These are phyloP conservation scores for Herpotrichia juniperi DNA, from an alignment of 2,329 filamentous ascomycete species.

Conservation along the genomic window DNA sequence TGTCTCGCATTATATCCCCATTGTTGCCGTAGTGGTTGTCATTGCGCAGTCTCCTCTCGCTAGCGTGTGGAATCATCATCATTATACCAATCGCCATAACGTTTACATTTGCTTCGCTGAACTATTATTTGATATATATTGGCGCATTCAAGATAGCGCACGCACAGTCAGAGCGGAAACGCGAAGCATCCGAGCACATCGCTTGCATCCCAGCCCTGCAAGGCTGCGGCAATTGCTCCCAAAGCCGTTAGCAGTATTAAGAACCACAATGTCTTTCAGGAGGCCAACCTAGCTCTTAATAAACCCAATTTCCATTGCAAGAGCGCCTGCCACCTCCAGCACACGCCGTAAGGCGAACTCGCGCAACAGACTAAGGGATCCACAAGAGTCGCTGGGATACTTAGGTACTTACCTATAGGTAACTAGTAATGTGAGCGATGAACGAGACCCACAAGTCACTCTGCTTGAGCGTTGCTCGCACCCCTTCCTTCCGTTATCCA, in stretches of 20 bases:
- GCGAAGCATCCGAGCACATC: background rate
- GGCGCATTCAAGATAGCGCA: background rate
- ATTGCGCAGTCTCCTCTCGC: too few species aligned
- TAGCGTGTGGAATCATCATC: background rate
- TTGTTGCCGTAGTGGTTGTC: background rate
- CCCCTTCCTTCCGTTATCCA: background rate
- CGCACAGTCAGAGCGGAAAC: background rate
- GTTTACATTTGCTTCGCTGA: background rate
- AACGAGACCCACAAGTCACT: slow-evolving; percentile 2
- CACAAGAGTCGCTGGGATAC: too few species aligned
- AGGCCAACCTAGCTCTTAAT: background rate
- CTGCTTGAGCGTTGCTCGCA: background rate
- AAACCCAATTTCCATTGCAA: slow-evolving; percentile 13
- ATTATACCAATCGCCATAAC: background rate
- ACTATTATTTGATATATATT: background rate
- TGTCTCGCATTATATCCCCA: background rate
- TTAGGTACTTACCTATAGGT: slow-evolving; percentile 2
- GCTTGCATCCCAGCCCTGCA: background rate
- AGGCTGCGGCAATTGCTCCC: slow-evolving; percentile 9
- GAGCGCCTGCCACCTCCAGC: too few species aligned
- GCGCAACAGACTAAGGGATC: background rate
- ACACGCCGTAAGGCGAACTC: background rate
- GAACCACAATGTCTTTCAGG: slow-evolving; percentile 19
- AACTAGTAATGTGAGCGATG: background rate
- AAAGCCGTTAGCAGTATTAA: slow-evolving; percentile 5